Evolutionary conservation across 2,329 filamentous ascomycete genomes (phyloP), one percentile per base, ranked within the genome.

Genomic region (Ascochyta lentis): DNA sequence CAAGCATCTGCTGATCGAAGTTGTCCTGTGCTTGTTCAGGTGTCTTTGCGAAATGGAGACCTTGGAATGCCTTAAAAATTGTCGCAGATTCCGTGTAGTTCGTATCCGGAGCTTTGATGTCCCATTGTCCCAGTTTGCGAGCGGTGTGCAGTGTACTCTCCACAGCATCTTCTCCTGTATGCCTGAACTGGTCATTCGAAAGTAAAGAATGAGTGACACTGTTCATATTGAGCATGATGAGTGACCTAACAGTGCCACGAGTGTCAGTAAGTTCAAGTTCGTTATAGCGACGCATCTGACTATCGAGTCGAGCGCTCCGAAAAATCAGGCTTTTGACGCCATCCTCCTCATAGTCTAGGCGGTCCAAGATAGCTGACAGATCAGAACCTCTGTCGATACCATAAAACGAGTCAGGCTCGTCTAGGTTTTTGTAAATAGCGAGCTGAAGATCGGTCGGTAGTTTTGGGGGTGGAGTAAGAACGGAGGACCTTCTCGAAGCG

Each of bases 351-450:
- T 97, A 94, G 63, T 96, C 92, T 4, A 98, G 83, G 9, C 91
- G 88, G 46, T 89, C 85, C 55, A 98, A 80, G 1, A 98, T 89
- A 10, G 89, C 91, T 15, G 84, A 81, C 15, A 99, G 78, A 54
- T 87, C 92, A 6, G 92, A 85, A 37, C 86, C 85, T 73, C 96
- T 90, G 38, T 91, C 86, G 7, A 97, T 83, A 4, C 95, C 96
- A 70, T 99, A 99, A 73, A 96, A 99, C 0, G 92, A 89, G 73
- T 99, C 95, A 1, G 93, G 94, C 68, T 99, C 96, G 69, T 97
- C 93, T 42, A 99, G 90, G 58, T 91, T 94, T 70, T 91, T 89
- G 72, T 95, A 99, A 3, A 99, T 93, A 0, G 84, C 81, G 40
- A 96, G 82, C 12, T 98, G 80, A 1, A 96, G 81, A 27, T 90